Evolutionary conservation across 208 protist species (phyloP).

Genomic region (Acanthamoeba culbertsoni): DNA sequence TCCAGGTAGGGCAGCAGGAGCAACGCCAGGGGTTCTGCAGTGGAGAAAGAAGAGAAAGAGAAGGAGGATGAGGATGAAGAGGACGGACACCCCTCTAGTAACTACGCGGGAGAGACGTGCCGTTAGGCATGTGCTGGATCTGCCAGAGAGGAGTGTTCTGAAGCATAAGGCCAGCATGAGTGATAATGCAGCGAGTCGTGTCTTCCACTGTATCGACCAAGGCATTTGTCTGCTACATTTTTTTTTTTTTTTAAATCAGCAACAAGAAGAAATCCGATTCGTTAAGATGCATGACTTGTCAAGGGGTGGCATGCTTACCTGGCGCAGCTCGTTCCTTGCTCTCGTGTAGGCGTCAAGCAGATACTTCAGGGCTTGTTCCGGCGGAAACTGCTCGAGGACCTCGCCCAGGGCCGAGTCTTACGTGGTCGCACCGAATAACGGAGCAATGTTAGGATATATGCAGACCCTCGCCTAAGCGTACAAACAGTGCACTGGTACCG

Average conservation of each 20-base stretch:
- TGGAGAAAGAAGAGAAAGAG: background rate
- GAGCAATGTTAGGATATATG: too few species aligned
- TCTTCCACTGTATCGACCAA: background rate
- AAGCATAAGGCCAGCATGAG: background rate
- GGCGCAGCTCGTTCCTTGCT: background rate
- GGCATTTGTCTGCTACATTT: background rate
- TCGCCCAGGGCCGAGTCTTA: background rate
- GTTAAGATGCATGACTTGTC: background rate
- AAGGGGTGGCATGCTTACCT: background rate
- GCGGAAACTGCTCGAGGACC: background rate
- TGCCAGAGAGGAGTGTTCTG: constrained; percentile 15
- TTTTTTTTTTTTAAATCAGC: too few species aligned
- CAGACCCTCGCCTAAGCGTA: background rate
- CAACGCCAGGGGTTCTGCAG: background rate
- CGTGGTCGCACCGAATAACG: background rate
- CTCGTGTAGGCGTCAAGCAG: background rate
- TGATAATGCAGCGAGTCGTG: background rate
- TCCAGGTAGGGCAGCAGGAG: constrained; percentile 25
- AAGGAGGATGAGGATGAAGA: background rate
- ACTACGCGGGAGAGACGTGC: background rate
- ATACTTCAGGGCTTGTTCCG: background rate
- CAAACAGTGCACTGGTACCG: background rate
- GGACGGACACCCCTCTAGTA: too few species aligned
- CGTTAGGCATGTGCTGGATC: background rate
- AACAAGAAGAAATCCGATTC: background rate